Base-by-base conservation (phyloP, 192 early-diverging fungal genomes). In the Thamnidium elegans region DNA sequence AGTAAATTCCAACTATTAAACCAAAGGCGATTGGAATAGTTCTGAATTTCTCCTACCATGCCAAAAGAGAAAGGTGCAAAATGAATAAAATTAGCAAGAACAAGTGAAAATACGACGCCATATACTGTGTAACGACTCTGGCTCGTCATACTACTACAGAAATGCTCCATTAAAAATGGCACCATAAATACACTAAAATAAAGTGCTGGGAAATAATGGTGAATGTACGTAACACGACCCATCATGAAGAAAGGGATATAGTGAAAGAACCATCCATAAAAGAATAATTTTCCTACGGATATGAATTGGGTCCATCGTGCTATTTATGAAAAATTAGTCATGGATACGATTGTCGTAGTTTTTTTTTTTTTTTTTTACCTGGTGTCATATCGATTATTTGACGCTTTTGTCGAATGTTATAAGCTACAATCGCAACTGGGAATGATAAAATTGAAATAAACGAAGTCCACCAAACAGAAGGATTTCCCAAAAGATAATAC, bases 151-250 rank as follows among this genome's bases (percentile, higher is more conserved):
- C 54, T 20, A 6, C 19, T 51, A 4, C 74, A 65, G 8, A 87
- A 61, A 62, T 94, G 92, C 67, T 99, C 94, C 17, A 93, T 51
- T 19, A 92, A 31, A 68, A 85, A 90, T 7, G 85, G 85, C 10
- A 87, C 78, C 64, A 89, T 80, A 58, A 98, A 83, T 64, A 97
- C 87, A 15, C 89, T 86, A 83, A 97, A 99, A 75, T 98, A 97
- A 30, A 97, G 69, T 0, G 94, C 92, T 1, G 96, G 95, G 79
- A 97, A 96, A 71, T 98, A 98, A 74, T 98, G 97, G 71, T 99
- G 97, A 36, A 97, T 74, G 56, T 97, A 99, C 0, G 90, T 93
- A 45, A 97, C 94, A 32, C 97, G 89, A 31, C 95, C 96, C 93
- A 99, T 98, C 55, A 97, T 84, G 66, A 76, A 96, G 81, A 97